A percentile compares a stretch with the other conserved stretches of the same genome.
Conservation (phyloP, 192 early-diverging fungal species). For the Coemansia reversa region DNA sequence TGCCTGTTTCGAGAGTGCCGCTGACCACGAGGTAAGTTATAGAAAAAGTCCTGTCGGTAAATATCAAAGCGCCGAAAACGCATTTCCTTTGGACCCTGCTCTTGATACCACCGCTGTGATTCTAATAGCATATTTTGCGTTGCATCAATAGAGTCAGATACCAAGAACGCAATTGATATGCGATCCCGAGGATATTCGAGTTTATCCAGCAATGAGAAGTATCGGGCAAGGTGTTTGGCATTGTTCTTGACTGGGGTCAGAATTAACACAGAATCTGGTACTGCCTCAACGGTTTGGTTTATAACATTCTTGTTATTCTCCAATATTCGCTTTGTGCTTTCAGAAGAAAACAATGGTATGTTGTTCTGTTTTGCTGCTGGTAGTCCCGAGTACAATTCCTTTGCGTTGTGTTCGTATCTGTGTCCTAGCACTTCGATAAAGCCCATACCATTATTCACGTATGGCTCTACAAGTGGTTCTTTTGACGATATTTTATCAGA, state of each 20-base stretch:
- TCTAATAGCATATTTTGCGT: slow-evolving; percentile 58
- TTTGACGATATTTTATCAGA: background rate
- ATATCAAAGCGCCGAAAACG: slow-evolving; percentile 61
- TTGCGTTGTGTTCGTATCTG: slow-evolving; percentile 23
- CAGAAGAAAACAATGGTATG: slow-evolving; percentile 2
- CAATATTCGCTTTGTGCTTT: slow-evolving; percentile 32
- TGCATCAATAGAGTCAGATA: slow-evolving; percentile 60
- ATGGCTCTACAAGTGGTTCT: background rate
- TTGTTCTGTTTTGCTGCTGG: slow-evolving; percentile 7
- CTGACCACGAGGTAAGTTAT: slow-evolving; percentile 51
- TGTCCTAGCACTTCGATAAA: slow-evolving; percentile 42
- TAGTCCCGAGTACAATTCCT: slow-evolving; percentile 40
- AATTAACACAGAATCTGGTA: slow-evolving; percentile 55
- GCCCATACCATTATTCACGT: background rate
- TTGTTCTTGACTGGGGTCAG: slow-evolving; percentile 69
- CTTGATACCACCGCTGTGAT: slow-evolving; percentile 45
- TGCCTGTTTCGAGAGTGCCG: slow-evolving; percentile 64
- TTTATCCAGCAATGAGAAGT: slow-evolving; percentile 59
- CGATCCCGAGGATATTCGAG: slow-evolving; percentile 62
- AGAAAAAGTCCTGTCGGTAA: slow-evolving; percentile 61
- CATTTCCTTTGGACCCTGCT: slow-evolving; percentile 40
- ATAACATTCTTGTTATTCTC: slow-evolving; percentile 34
- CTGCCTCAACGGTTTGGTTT: slow-evolving; percentile 27
- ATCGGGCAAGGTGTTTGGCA: slow-evolving; percentile 56
- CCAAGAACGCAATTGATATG: slow-evolving; percentile 68